Evolutionary conservation across 2,329 filamentous ascomycete species (phyloP), one percentile per base, ranked within the genome.

Genomic region (Pseudophaeomoniella oleicola): DNA sequence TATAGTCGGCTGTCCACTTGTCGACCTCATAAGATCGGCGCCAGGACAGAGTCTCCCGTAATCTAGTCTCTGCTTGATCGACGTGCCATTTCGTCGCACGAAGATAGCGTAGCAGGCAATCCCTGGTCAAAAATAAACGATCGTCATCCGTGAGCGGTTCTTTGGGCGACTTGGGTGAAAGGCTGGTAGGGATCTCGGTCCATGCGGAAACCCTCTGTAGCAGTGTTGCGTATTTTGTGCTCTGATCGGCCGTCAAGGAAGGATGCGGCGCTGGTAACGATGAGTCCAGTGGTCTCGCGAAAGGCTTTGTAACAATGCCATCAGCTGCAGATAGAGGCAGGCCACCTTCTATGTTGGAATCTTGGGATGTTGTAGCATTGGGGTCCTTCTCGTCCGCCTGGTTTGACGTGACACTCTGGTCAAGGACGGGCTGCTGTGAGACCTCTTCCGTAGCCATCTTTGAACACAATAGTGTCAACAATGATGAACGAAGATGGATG

Each of bases 51-150:
- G 88, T 94, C 32, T 72, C 72, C 46, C 79, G 75, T 30, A 96
- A 60, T n/a, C 90, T 80, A 54, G 79, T 81, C 46, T 79, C 71
- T 5, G 90, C 76, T 34, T 88, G 76, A 31, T 74, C 63, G 35
- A 81, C 69, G 46, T 78, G 69, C 86, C 90, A 98, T 60, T 93
- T 94, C 27, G 85, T 87, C 14, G 90, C 90, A 41, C 88, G 81
- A 18, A 98, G 76, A 56, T 94, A 98, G 47, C 90, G 81, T 30
- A 94, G 69, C 12, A 98, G 70, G 54, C 88, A 96, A 56, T 98
- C 90, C 45, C 78, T 75, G 10, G 87, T 94, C 46, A 98, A 71
- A 77, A 85, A 98, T 63, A 90, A 75, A 51, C 75, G 80, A 61
- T 98, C 90, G 35, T 67, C 63, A 40, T 93, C 85, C 35, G 75